Conservation (phyloP, 768 basidiomycete genomes). For the Collybiopsis luxurians region DNA sequence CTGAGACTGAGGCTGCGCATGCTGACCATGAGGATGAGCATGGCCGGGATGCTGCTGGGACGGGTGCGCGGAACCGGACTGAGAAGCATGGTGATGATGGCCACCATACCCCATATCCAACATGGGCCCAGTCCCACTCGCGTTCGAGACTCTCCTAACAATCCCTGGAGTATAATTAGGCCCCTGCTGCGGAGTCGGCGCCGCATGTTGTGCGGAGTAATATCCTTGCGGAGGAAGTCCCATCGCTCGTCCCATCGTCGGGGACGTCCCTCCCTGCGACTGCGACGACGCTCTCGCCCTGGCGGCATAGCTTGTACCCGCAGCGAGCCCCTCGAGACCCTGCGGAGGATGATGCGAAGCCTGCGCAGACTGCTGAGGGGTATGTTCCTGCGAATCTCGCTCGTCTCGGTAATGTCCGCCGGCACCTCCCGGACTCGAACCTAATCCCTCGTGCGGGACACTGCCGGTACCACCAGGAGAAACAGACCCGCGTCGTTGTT, state of each 20-base stretch:
- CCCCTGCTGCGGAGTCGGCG: constrained; percentile 1
- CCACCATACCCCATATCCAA: constrained; percentile 4
- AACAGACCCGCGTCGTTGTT: constrained; percentile 28
- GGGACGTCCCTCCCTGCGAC: not conserved
- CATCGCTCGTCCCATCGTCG: constrained; percentile 7
- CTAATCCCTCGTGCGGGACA: not conserved
- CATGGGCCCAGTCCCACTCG: not conserved
- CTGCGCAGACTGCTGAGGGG: not conserved
- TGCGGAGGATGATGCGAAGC: not conserved
- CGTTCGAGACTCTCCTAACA: constrained; percentile 2
- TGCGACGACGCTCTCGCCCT: constrained; percentile 1
- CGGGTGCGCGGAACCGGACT: constrained; percentile 11
- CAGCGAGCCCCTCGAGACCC: not conserved
- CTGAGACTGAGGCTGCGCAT: constrained; percentile 11
- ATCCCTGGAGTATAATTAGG: not conserved
- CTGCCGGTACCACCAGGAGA: constrained; percentile 4
- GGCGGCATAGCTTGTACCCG: constrained; percentile 5
- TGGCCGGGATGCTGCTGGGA: constrained; percentile 9
- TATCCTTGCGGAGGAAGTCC: not conserved
- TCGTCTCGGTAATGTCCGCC: not conserved
- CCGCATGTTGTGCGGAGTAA: not conserved
- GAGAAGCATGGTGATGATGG: constrained; percentile 9
- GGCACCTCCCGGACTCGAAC: not conserved
- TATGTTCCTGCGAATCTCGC: not conserved
- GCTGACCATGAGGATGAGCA: constrained; percentile 8